phyloP scores from a whole-genome alignment of 1,284 basidiomycete species.

The Agroathelia rolfsii region DNA sequence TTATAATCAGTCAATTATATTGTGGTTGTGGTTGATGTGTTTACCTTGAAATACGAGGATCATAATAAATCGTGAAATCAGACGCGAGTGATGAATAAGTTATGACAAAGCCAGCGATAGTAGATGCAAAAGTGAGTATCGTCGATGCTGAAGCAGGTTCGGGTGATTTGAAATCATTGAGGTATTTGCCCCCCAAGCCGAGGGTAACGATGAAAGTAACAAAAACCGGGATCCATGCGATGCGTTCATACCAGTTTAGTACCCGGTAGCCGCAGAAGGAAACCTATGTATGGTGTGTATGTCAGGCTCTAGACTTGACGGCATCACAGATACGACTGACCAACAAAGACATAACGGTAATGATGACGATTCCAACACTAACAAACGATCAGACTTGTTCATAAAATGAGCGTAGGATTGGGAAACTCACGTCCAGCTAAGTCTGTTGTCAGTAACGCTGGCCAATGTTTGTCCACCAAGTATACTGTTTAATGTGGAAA shows the following conservation, averaged over 20 bases:
- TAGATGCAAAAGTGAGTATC: slow-evolving; percentile 57
- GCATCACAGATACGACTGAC: slow-evolving; percentile 23
- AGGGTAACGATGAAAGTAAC: slow-evolving; percentile 58
- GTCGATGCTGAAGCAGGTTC: slow-evolving; percentile 35
- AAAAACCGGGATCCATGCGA: slow-evolving; percentile 60
- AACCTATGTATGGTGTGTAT: slow-evolving; percentile 18
- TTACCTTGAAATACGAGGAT: slow-evolving; percentile 46
- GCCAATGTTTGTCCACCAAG: slow-evolving; percentile 67
- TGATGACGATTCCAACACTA: slow-evolving; percentile 70
- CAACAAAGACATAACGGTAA: slow-evolving; percentile 55
- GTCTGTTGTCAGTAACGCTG: slow-evolving; percentile 46
- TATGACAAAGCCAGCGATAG: slow-evolving; percentile 66
- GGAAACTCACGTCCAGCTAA: slow-evolving; percentile 34
- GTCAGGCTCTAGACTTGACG: slow-evolving; percentile 2
- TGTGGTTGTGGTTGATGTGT: slow-evolving; percentile 11
- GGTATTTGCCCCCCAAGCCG: slow-evolving; percentile 43
- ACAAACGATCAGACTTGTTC: background rate
- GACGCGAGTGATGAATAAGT: slow-evolving; percentile 58
- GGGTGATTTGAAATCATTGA: slow-evolving; percentile 23
- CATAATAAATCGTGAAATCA: slow-evolving; percentile 67
- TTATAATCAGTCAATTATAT: background rate
- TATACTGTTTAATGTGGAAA: slow-evolving; percentile 64
- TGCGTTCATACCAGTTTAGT: slow-evolving; percentile 53
- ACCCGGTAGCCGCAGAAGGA: slow-evolving; percentile 56
- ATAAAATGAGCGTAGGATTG: too few species aligned